These are phyloP conservation scores for Rubroboletus pulcherrimus DNA, from an alignment of 768 basidiomycete genomes.

Conservation along the genomic window DNA sequence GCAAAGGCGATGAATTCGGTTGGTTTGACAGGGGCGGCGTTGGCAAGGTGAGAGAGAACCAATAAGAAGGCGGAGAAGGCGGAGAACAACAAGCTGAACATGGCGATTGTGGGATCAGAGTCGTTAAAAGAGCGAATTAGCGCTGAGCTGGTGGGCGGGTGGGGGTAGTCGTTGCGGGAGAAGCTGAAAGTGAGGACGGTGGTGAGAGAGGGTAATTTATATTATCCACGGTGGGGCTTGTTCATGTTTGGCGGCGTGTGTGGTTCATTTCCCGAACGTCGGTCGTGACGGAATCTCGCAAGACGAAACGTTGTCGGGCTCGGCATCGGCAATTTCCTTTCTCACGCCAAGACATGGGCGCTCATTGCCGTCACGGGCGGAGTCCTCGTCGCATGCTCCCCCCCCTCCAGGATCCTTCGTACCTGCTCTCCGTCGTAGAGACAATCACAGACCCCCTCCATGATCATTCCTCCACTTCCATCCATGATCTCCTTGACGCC, in stretches of 20 bases:
- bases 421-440: conserved; percentile 41
- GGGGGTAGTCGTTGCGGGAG: neutral
- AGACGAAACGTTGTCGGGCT: too few species aligned
- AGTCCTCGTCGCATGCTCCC: too few species aligned
- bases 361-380: neutral
- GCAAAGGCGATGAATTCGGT: conserved; percentile 35
- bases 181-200: neutral
- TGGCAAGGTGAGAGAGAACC: conserved; percentile 23
- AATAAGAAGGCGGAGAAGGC: conserved; percentile 33
- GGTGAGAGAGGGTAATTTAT: conserved; percentile 14
- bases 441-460: conserved; percentile 46
- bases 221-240: conserved; percentile 15
- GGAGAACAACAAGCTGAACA: conserved; percentile 22
- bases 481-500: conserved; percentile 59
- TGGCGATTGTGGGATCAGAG: conserved; percentile 4
- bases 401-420: conserved; percentile 14
- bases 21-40: conserved; percentile 27
- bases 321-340: too few species aligned
- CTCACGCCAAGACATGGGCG: too few species aligned
- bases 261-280: conserved; percentile 4
- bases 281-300: neutral
- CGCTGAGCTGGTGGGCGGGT: conserved; percentile 7
- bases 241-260: conserved; percentile 16
- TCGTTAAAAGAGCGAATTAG: conserved; percentile 23
- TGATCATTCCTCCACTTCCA: conserved; percentile 37